A percentile compares a stretch with the other conserved stretches of the same genome.
These are phyloP conservation scores for Earliella scabrosa DNA, from an alignment of 1,284 basidiomycete species.

Conservation along the genomic window DNA sequence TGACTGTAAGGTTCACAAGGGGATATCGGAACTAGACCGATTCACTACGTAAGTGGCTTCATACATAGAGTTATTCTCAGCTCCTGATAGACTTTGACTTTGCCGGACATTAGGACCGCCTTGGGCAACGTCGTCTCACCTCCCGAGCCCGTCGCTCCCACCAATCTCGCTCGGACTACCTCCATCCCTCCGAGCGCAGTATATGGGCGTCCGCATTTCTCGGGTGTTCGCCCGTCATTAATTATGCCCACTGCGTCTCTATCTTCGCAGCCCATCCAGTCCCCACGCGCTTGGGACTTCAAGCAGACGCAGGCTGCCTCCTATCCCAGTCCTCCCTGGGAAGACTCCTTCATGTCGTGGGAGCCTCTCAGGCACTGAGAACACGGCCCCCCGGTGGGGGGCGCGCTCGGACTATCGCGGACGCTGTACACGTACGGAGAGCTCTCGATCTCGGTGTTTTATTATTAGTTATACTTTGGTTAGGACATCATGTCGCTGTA, in stretches of 20 bases:
- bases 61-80: slow-evolving; percentile 3
- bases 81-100: slow-evolving; percentile 15
- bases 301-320: slow-evolving; percentile 19
- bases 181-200: slow-evolving; percentile 15
- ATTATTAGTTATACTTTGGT: slow-evolving; percentile 3
- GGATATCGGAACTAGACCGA: slow-evolving; percentile 58
- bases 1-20: slow-evolving; percentile 54
- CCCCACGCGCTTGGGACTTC: slow-evolving; percentile 37
- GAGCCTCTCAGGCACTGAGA: slow-evolving; percentile 38
- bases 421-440: slow-evolving; percentile 9
- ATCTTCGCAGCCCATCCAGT: slow-evolving; percentile 35
- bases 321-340: slow-evolving; percentile 37
- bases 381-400: slow-evolving; percentile 21
- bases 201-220: slow-evolving; percentile 12
- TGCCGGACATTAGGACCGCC: slow-evolving; percentile 33
- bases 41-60: slow-evolving; percentile 54
- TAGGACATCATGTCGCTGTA: not conserved
- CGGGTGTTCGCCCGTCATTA: slow-evolving; percentile 4
- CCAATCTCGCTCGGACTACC: slow-evolving; percentile 6
- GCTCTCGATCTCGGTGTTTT: slow-evolving; percentile 1
- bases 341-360: slow-evolving; percentile 54
- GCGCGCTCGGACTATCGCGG: slow-evolving; percentile 3
- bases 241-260: slow-evolving; percentile 19
- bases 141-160: slow-evolving; percentile 20
- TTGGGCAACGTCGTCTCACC: slow-evolving; percentile 40